phyloP scores from a whole-genome alignment of 352 stramenopile genomes.

The Phytopythium montanum region DNA sequence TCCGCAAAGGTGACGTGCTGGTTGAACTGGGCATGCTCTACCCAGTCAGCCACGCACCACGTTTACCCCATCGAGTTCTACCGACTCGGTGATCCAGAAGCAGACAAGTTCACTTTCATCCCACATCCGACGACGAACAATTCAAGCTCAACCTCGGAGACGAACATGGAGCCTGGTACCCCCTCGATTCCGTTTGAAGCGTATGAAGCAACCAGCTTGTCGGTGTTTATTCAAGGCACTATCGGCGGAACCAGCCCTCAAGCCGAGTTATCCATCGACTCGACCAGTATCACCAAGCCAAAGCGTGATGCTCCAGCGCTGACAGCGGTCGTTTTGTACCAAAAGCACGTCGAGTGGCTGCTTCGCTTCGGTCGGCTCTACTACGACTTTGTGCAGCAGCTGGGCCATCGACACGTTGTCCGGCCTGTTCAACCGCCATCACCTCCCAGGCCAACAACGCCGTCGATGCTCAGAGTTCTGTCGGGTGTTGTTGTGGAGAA shows the following conservation, averaged over 20 bases:
- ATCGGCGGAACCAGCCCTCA: slow-evolving; percentile 11
- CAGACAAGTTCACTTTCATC: slow-evolving; percentile 8
- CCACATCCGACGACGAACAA: not conserved
- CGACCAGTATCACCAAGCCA: not conserved
- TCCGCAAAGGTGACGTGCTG: slow-evolving; percentile 42
- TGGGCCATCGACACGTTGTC: not conserved
- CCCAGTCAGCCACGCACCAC: slow-evolving; percentile 35
- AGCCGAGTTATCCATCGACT: not conserved
- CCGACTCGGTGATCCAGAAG: not conserved
- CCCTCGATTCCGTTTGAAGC: slow-evolving; percentile 12
- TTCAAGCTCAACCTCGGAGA: not conserved
- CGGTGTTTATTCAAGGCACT: slow-evolving; percentile 42
- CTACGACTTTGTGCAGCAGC: slow-evolving; percentile 11
- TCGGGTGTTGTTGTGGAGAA: slow-evolving; percentile 45
- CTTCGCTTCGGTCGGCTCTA: slow-evolving; percentile 57
- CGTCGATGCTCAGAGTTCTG: slow-evolving; percentile 23
- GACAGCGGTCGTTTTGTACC: slow-evolving; percentile 68
- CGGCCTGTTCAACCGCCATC: not conserved
- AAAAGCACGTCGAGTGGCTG: slow-evolving; percentile 73
- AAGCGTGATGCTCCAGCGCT: slow-evolving; percentile 55
- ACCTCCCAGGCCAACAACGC: not conserved
- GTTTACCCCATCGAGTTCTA: slow-evolving; percentile 44
- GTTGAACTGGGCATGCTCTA: slow-evolving; percentile 35
- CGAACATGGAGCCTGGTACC: not conserved
- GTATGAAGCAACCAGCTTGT: slow-evolving; percentile 34